phyloP scores from a whole-genome alignment of 1,284 basidiomycete genomes.

The Lignosus rhinocerotis region DNA sequence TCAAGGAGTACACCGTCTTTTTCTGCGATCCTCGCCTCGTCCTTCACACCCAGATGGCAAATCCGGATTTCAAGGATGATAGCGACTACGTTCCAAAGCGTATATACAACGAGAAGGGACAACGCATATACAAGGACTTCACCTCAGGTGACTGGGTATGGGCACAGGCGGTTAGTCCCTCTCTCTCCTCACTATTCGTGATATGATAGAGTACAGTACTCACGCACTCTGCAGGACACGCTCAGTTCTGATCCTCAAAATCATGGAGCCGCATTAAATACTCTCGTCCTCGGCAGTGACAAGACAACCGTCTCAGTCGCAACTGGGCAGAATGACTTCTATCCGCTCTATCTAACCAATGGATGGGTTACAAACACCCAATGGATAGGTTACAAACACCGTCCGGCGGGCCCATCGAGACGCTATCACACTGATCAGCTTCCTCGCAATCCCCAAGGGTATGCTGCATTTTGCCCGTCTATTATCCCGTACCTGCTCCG shows the following conservation, averaged over 20 bases:
- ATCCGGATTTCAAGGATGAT: slow-evolving; percentile 18
- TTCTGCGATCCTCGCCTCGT: slow-evolving; percentile 6
- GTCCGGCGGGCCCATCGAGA: slow-evolving; percentile 24
- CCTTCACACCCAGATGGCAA: slow-evolving; percentile 9
- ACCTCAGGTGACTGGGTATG: slow-evolving; percentile 14
- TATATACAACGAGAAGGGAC: slow-evolving; percentile 4
- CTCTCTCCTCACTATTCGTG: too few species aligned
- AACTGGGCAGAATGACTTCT: slow-evolving; percentile 26
- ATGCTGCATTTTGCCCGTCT: not conserved
- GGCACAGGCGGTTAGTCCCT: slow-evolving; percentile 6
- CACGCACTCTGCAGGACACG: not conserved
- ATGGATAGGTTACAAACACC: slow-evolving; percentile 23
- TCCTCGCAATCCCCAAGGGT: slow-evolving; percentile 28
- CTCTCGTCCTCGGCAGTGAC: slow-evolving; percentile 28
- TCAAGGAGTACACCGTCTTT: slow-evolving; percentile 14
- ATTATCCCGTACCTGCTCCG: not conserved
- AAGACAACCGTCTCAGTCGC: slow-evolving; percentile 27
- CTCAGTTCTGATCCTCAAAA: slow-evolving; percentile 11
- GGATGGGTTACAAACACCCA: slow-evolving; percentile 22
- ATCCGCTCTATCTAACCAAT: slow-evolving; percentile 22
- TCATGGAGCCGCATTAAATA: slow-evolving; percentile 16
- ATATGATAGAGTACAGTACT: too few species aligned
- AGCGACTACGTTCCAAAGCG: slow-evolving; percentile 22
- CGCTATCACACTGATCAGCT: slow-evolving; percentile 16
- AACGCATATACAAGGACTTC: slow-evolving; percentile 4